A percentile compares a stretch with the other conserved stretches of the same genome.
Evolutionary conservation across 202 grass and related monocot genomes (phyloP).

Genomic region (Elaeis oleifera): DNA sequence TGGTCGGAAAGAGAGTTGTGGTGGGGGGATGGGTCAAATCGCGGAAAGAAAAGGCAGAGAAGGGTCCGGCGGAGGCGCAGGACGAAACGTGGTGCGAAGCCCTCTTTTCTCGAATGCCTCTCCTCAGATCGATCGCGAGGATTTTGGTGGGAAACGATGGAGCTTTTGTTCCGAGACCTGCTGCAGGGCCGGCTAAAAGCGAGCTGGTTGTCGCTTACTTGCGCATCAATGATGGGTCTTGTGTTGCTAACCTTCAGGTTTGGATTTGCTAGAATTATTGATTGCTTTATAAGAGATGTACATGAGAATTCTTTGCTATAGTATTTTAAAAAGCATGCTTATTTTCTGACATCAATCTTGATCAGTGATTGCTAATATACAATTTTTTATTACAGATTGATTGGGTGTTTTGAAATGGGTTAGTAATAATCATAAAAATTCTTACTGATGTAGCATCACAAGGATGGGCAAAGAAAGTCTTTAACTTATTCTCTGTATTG

Average conservation of each 20-base stretch:
- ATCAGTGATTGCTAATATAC: too few species aligned
- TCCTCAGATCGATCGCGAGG: conserved; percentile 38
- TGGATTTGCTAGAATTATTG: background rate
- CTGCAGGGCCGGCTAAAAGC: background rate
- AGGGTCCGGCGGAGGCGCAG: background rate
- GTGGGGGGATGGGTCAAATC: conserved; percentile 60
- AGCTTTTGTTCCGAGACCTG: background rate
- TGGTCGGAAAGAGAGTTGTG: conserved; percentile 30
- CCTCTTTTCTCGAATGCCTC: conserved; percentile 26
- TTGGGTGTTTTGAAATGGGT: too few species aligned
- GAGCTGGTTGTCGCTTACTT: conserved; percentile 7
- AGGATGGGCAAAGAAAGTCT: too few species aligned
- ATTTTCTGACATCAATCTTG: too few species aligned
- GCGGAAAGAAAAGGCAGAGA: conserved; percentile 22
- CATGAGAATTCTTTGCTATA: background rate
- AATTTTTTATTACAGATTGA: too few species aligned
- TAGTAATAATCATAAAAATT: too few species aligned
- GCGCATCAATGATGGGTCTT: conserved; percentile 58
- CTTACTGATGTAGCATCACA: too few species aligned
- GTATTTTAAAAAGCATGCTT: background rate
- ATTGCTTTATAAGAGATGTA: background rate
- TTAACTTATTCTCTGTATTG: too few species aligned
- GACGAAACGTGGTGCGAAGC: conserved; percentile 34
- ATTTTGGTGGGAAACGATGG: background rate
- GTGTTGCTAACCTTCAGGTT: conserved; percentile 49